phyloP scores from a whole-genome alignment of 208 protist genomes.

The Trypanosoma theileri region DNA sequence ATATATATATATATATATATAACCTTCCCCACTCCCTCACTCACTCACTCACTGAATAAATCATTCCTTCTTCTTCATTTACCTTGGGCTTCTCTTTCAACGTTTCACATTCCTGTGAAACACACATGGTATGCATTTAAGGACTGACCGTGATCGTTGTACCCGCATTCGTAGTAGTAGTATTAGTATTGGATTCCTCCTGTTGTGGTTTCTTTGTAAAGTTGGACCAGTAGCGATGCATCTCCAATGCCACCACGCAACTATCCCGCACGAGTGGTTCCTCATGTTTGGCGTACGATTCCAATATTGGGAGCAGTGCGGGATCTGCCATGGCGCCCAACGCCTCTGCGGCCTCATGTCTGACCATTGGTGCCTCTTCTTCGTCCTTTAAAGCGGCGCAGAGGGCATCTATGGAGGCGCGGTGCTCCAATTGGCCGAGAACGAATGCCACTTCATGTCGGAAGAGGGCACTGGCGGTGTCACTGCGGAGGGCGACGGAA shows the following conservation, averaged over 20 bases:
- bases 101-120: too few species aligned
- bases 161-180: too few species aligned
- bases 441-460: conserved; percentile 98
- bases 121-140: too few species aligned
- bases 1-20: too few species aligned
- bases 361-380: conserved; percentile 95
- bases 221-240: conserved; percentile 87
- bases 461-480: conserved; percentile 91
- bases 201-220: conserved; percentile 30
- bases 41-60: too few species aligned
- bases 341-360: conserved; percentile 97
- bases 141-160: too few species aligned
- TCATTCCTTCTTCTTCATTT: too few species aligned
- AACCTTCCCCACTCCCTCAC: too few species aligned
- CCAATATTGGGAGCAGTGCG: conserved; percentile 48
- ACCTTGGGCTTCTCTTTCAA: too few species aligned
- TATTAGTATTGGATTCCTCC: too few species aligned
- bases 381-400: conserved; percentile 70
- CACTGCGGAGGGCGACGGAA: conserved; percentile 81
- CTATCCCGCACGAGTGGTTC: conserved; percentile 87
- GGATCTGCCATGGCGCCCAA: conserved; percentile 95
- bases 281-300: conserved; percentile 62
- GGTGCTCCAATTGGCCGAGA: conserved; percentile 95
- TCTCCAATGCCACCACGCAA: conserved; percentile 83
- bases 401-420: conserved; percentile 64